Conservation (phyloP, 352 stramenopile genomes). For the Phytophthora chlamydospora region DNA sequence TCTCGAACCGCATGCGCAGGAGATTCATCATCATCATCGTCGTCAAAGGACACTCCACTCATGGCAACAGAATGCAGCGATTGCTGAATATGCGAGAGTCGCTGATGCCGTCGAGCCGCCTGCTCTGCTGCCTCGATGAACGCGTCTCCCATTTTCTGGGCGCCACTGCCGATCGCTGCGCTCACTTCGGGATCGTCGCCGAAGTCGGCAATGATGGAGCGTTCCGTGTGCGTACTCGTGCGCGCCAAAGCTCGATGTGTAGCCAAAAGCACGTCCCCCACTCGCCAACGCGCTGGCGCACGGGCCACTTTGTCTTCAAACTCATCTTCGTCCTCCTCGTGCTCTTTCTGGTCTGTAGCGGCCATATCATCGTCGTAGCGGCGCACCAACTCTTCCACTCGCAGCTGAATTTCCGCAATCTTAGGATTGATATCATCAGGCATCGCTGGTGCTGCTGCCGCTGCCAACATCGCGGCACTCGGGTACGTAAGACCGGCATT, state of each 20-base stretch:
- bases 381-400: slow-evolving; percentile 72
- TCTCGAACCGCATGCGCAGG: slow-evolving; percentile 27
- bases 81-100: slow-evolving; percentile 47
- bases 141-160: slow-evolving; percentile 39
- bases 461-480: slow-evolving; percentile 20
- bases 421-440: slow-evolving; percentile 41
- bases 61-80: slow-evolving; percentile 40
- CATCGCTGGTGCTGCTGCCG: background rate
- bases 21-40: slow-evolving; percentile 13
- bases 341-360: slow-evolving; percentile 21
- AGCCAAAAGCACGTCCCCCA: slow-evolving; percentile 67
- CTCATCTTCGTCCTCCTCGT: slow-evolving; percentile 37
- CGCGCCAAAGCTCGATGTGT: slow-evolving; percentile 68
- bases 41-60: slow-evolving; percentile 26
- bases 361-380: slow-evolving; percentile 60
- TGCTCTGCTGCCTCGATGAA: slow-evolving; percentile 42
- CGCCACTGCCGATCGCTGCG: slow-evolving; percentile 43
- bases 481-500: slow-evolving; percentile 9
- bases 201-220: slow-evolving; percentile 62
- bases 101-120: slow-evolving; percentile 34
- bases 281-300: slow-evolving; percentile 52
- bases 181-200: slow-evolving; percentile 53
- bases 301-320: slow-evolving; percentile 33
- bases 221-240: slow-evolving; percentile 59
- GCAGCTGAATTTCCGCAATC: slow-evolving; percentile 69